Conservation (phyloP, 2,329 filamentous ascomycete genomes). For the Pseudopithomyces chartarum region DNA sequence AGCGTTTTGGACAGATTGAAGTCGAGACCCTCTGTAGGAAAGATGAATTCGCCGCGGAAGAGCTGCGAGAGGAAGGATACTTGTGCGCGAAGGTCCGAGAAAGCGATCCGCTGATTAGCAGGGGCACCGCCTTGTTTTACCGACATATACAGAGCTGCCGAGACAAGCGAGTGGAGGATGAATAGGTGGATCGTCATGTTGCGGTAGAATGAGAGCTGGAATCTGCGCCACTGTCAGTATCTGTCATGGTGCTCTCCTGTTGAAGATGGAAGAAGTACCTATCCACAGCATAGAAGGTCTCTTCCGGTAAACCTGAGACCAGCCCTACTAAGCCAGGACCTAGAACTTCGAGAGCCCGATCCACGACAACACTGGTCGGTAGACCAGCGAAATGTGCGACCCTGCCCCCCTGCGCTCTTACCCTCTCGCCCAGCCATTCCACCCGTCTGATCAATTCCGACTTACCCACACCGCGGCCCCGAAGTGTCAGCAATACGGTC, state of each 20-base stretch:
- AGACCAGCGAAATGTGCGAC: conserved; percentile 90
- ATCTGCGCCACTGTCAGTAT: conserved; percentile 50
- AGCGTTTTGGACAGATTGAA: conserved; percentile 83
- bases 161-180: conserved; percentile 89
- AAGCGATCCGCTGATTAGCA: conserved; percentile 76
- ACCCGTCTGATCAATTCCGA: conserved; percentile 83
- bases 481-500: conserved; percentile 86
- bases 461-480: conserved; percentile 89
- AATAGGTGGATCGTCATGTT: conserved; percentile 99
- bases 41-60: conserved; percentile 97
- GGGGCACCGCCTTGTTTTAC: conserved; percentile 92
- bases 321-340: conserved; percentile 86
- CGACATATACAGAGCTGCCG: conserved; percentile 84
- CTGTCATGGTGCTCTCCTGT: conserved; percentile 1
- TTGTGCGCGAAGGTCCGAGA: conserved; percentile 74
- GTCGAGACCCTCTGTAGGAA: conserved; percentile 81
- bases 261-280: conserved; percentile 47
- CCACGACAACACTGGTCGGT: conserved; percentile 79
- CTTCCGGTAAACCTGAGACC: conserved; percentile 79
- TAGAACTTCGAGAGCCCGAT: conserved; percentile 88
- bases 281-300: conserved; percentile 93
- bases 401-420: conserved; percentile 83
- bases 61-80: conserved; percentile 87
- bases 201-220: conserved; percentile 96
- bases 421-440: conserved; percentile 84